Evolutionary conservation across 1,284 basidiomycete genomes (phyloP), one percentile per base, ranked within the genome.

Genomic region (Ustilago vetiveriae): DNA sequence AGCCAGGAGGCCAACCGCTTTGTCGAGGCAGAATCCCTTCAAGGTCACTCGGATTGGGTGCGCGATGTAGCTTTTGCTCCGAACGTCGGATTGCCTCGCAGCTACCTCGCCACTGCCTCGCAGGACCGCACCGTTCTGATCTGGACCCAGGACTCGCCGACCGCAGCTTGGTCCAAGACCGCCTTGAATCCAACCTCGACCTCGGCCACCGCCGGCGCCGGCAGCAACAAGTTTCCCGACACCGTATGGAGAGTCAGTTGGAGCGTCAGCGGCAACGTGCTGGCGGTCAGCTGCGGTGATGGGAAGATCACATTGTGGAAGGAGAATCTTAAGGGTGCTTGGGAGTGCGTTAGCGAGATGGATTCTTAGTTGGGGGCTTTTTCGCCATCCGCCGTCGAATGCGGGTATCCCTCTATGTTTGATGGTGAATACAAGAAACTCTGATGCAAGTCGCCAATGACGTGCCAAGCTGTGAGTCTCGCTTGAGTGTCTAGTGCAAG

Each of bases 241-340:
- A 79, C 79, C 4, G 94, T 98, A 17, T 98, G 95, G 95, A 88
- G 94, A 30, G 92, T 97, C 29, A 93, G 91, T 54, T 98, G 95
- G 95, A 94, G 92, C 75, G 86, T 98, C 41, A 92, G 94, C 3
- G 95, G 96, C 19, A 98, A 98, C 79, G 88, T 98, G 51, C 86
- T 98, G 42, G 94, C 95, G 0, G 96, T 98, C 35, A 95, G 92
- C 82, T 96, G 94, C 83, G 95, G 94, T 14, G 96, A 98, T 82
- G 95, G 96, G 23, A 97, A 97, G 84, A 94, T 98, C 26, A 94
- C 91, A 13, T 85, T 98, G 50, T 98, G 94, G 95, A 98, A 98
- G 85, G 95, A 98, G 85, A 95, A 92, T 82, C 84, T 97, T 77
- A 93, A 92, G 82, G 91, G 92, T 19, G 85, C 87, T 21, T 98